Base-by-base conservation (phyloP, 1,284 basidiomycete genomes). In the Boletus semigastroideus region DNA sequence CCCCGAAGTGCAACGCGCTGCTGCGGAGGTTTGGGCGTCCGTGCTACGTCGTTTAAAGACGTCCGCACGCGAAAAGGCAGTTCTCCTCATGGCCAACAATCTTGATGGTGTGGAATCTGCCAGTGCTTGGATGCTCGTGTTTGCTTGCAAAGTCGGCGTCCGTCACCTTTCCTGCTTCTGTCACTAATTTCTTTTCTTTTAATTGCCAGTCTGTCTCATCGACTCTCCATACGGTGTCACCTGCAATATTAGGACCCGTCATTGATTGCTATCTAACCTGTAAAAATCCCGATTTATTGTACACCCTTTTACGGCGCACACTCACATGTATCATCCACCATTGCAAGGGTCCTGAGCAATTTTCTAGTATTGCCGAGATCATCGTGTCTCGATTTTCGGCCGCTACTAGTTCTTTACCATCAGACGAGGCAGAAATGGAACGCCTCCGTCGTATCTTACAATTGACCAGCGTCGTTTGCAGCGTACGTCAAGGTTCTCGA, bases 281-380 rank as follows among this genome's bases (percentile, higher is more conserved):
- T 30, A 69, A 74, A n/a, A 63, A 71, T 10, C 67, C 76, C 1
- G 75, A 77, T n/a, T 56, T 63, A 9, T 77, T 80, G 0, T 76
- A 75, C 52, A 81, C 74, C 0, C 75, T 90, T 16, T 62, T 89
- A 25, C 82, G 86, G 6, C 80, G 89, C n/a, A 74, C 87, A 3
- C 68, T 91, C 5, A 94, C 90, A 0, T 86, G 92, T 0, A 71
- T 92, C 16, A 81, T 89, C 5, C 92, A 94, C 65, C 90, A 94
- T 64, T 86, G 86, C 59, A 84, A 86, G 53, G 75, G 75, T 19
- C 67, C 84, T 0, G 83, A 86, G 19, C 79, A 84, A 48, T 89
- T 90, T 60, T 67, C 77, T 8, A 68, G 78, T 0, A 59, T 92
- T 4, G 76, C 82, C 1, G 84, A 92, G 25, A 60, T 78, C 12